Evolutionary conservation across 2,329 filamentous ascomycete genomes (phyloP).

Genomic region (Venturiaceae sp.): DNA sequence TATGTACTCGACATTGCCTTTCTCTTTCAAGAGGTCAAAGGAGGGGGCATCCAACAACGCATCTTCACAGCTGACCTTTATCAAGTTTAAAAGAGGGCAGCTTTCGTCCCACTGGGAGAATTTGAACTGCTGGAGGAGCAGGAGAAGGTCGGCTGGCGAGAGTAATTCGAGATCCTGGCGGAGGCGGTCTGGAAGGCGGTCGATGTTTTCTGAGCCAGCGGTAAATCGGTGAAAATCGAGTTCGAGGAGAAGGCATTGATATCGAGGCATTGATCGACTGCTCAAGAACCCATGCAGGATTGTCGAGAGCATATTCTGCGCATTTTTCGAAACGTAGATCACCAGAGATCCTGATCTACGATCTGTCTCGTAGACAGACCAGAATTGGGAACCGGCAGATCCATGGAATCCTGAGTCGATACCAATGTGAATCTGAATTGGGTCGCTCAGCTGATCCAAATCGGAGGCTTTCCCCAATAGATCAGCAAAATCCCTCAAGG

Average conservation of each 20-base stretch:
- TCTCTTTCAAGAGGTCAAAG: slow-evolving; percentile 23
- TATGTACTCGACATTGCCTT: slow-evolving; percentile 26
- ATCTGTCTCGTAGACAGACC: slow-evolving; percentile 24
- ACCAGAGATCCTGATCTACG: slow-evolving; percentile 17
- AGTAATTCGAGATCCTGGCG: slow-evolving; percentile 23
- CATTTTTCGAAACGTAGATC: slow-evolving; percentile 26
- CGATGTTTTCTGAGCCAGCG: not conserved
- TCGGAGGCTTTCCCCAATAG: slow-evolving; percentile 18
- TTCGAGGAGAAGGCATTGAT: slow-evolving; percentile 25
- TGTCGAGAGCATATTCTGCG: slow-evolving; percentile 18
- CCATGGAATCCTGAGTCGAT: slow-evolving; percentile 29
- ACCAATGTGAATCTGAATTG: slow-evolving; percentile 20
- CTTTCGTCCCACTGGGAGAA: slow-evolving; percentile 21
- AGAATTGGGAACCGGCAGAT: slow-evolving; percentile 22
- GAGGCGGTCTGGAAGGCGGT: slow-evolving; percentile 17
- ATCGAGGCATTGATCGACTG: slow-evolving; percentile 21
- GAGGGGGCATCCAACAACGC: slow-evolving; percentile 25
- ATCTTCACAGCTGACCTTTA: slow-evolving; percentile 21
- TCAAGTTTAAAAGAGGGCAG: slow-evolving; percentile 19
- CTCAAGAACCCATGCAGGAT: slow-evolving; percentile 25
- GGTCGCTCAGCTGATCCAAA: slow-evolving; percentile 13
- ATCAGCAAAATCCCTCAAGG: slow-evolving; percentile 16
- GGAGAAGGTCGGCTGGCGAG: slow-evolving; percentile 22
- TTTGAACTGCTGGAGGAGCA: slow-evolving; percentile 23
- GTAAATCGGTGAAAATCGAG: slow-evolving; percentile 16